phyloP scores from a whole-genome alignment of 225 moss, liverwort and hornwort genomes.

The Rhytidiadelphus loreus region DNA sequence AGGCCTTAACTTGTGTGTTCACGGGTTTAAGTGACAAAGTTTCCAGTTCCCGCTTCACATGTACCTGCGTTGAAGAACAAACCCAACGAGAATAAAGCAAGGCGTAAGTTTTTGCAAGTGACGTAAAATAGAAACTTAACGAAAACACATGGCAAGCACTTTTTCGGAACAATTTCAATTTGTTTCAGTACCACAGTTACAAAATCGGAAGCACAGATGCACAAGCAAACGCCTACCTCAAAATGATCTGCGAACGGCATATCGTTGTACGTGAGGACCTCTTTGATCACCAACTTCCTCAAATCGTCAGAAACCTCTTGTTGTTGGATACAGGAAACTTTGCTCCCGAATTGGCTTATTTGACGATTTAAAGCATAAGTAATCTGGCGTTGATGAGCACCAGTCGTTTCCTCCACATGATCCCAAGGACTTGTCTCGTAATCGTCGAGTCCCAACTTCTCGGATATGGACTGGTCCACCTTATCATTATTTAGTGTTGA shows the following conservation, averaged over 20 bases:
- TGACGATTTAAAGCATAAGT: conserved; percentile 43
- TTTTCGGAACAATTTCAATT: neutral
- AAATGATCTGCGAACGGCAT: conserved; percentile 71
- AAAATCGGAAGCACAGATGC: neutral
- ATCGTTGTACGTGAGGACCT: conserved; percentile 57
- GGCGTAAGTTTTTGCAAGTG: neutral
- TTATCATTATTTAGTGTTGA: conserved; percentile 1
- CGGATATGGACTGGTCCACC: conserved; percentile 37
- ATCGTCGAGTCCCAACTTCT: conserved; percentile 43
- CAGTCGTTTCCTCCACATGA: conserved; percentile 41
- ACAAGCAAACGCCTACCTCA: conserved; percentile 17
- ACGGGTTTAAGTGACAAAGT: conserved; percentile 32
- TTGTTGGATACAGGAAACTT: conserved; percentile 58
- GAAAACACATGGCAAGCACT: neutral
- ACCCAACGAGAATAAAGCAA: neutral
- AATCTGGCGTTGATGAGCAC: conserved; percentile 37
- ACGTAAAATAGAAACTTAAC: neutral
- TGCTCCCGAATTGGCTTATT: conserved; percentile 62
- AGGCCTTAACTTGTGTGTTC: conserved; percentile 27
- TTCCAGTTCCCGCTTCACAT: conserved; percentile 44
- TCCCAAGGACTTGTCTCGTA: conserved; percentile 62
- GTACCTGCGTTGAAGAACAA: conserved; percentile 26
- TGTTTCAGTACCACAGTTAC: neutral
- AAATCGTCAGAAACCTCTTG: conserved; percentile 33
- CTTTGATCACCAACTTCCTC: conserved; percentile 32